phyloP scores from a whole-genome alignment of 1,139 yeast genomes.

The Geotrichum australiense region DNA sequence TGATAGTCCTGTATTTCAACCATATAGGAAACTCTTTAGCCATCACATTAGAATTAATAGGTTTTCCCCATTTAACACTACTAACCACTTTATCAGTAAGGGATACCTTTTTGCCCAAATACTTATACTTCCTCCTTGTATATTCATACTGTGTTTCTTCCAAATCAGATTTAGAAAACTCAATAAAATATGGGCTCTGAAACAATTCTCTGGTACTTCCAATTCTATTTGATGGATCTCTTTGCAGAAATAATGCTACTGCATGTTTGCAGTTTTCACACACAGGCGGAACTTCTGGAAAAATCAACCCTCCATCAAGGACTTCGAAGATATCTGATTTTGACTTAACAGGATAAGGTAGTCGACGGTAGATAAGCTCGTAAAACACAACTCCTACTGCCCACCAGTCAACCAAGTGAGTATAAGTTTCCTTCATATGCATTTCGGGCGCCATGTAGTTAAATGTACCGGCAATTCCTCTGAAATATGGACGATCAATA shows the following conservation, averaged over 20 bases:
- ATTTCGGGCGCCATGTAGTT: conserved; percentile 97
- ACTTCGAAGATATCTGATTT: conserved; percentile 8
- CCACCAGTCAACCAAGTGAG: conserved; percentile 91
- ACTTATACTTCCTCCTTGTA: not conserved
- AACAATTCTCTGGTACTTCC: conserved; percentile 20
- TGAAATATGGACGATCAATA: conserved; percentile 64
- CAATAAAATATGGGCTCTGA: conserved; percentile 6
- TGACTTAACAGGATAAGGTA: conserved; percentile 68
- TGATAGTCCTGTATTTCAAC: not conserved
- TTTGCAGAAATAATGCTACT: conserved; percentile 22
- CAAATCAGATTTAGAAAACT: conserved; percentile 19
- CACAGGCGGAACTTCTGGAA: conserved; percentile 23
- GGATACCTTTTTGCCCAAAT: conserved; percentile 1
- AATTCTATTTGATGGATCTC: conserved; percentile 21
- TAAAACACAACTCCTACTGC: conserved; percentile 86
- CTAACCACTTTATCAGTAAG: not conserved
- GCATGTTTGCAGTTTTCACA: conserved; percentile 24
- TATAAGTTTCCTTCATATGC: conserved; percentile 73
- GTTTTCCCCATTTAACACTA: not conserved
- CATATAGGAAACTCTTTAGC: conserved; percentile 2
- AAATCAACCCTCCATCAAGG: conserved; percentile 15
- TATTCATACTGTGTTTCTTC: not conserved
- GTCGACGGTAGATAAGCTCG: conserved; percentile 83
- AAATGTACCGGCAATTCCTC: conserved; percentile 79
- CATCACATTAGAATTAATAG: not conserved